phyloP scores from a whole-genome alignment of 106 monocot genomes.

The Chionographis japonica region DNA sequence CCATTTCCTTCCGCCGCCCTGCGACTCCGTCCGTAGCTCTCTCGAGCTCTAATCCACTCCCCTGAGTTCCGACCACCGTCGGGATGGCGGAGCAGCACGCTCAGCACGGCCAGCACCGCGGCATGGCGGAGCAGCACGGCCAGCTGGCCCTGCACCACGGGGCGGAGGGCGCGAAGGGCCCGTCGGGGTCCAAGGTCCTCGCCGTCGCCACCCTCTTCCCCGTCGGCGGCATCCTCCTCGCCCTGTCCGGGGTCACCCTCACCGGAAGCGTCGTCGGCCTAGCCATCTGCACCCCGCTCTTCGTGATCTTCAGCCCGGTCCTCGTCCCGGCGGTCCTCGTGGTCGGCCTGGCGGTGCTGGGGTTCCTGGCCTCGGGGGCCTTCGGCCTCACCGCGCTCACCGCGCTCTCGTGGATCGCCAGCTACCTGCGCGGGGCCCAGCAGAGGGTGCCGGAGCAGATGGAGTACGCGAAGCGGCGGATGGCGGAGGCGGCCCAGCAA shows the following conservation, averaged over 20 bases:
- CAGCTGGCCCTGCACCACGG: no score
- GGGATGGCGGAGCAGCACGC: neutral
- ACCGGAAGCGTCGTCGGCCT: slow-evolving; percentile 37
- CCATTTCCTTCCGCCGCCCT: no score
- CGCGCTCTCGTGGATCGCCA: slow-evolving; percentile 32
- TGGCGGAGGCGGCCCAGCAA: no score
- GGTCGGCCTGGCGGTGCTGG: slow-evolving; percentile 36
- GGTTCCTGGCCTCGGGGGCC: slow-evolving; percentile 48
- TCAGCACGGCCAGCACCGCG: neutral
- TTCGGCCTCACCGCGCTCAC: slow-evolving; percentile 42
- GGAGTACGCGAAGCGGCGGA: neutral
- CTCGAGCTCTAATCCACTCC: no score
- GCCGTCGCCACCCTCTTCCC: slow-evolving; percentile 50
- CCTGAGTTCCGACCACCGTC: neutral
- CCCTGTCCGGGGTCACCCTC: slow-evolving; percentile 32
- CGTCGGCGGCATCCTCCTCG: slow-evolving; percentile 52
- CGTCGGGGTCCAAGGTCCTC: slow-evolving; percentile 26
- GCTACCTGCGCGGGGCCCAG: slow-evolving; percentile 9
- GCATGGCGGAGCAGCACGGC: no score
- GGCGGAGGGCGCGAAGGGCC: slow-evolving; percentile 11
- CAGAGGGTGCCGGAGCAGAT: neutral
- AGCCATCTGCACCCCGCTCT: slow-evolving; percentile 31
- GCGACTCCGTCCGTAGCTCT: no score
- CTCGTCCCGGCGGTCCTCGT: slow-evolving; percentile 32
- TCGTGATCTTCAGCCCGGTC: slow-evolving; percentile 59